Percentiles rank a stretch among this genome's conserved stretches.
Evolutionary conservation across 2,329 filamentous ascomycete genomes (phyloP).

Genomic region (Passalora sequoiae): DNA sequence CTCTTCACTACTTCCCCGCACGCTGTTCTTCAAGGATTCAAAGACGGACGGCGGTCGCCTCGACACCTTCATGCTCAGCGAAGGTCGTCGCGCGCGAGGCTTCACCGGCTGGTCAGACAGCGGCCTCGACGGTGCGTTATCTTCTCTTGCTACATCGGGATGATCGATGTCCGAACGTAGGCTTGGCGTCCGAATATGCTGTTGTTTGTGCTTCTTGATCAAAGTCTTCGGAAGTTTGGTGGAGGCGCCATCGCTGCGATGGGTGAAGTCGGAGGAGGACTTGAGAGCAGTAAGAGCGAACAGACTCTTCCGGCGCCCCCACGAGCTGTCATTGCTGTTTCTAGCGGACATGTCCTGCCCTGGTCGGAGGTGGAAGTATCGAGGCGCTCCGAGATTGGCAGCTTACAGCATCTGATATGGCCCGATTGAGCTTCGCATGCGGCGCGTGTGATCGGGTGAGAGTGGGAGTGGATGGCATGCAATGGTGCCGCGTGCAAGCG

Average conservation of each 20-base stretch:
- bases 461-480: not conserved
- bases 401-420: constrained; percentile 3
- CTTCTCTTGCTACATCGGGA: constrained; percentile 21
- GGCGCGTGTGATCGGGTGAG: not conserved
- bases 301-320: constrained; percentile 30
- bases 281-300: constrained; percentile 31
- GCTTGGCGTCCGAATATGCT: constrained; percentile 21
- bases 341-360: constrained; percentile 18
- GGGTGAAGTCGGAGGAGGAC: constrained; percentile 15
- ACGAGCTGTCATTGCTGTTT: constrained; percentile 29
- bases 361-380: constrained; percentile 4
- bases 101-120: constrained; percentile 20
- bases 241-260: constrained; percentile 9
- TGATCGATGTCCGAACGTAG: constrained; percentile 20
- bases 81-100: constrained; percentile 23
- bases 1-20: constrained; percentile 50
- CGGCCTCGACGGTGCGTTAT: constrained; percentile 18
- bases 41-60: constrained; percentile 51
- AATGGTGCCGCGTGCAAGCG: not conserved
- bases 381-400: constrained; percentile 4
- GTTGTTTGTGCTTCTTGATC: constrained; percentile 27
- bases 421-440: not conserved
- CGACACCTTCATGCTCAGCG: constrained; percentile 24
- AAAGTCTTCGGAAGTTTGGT: constrained; percentile 13
- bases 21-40: constrained; percentile 50